phyloP scores from a whole-genome alignment of 352 stramenopile species.

The Pythium coloratum region DNA sequence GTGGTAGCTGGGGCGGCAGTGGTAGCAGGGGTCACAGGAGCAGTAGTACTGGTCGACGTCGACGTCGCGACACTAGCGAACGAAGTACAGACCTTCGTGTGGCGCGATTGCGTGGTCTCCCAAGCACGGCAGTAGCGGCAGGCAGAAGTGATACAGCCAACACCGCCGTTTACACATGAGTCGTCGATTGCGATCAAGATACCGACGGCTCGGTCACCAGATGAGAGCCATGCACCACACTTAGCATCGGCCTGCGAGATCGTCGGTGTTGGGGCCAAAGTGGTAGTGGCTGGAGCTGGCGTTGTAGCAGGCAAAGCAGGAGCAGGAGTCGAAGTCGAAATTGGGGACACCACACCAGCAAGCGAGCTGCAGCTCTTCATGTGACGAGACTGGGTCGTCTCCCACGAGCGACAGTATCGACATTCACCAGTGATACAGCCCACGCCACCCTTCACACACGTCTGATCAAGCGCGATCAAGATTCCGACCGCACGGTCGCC shows the following conservation, averaged over 20 bases:
- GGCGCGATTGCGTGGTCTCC: conserved; percentile 10
- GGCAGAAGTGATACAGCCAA: conserved; percentile 17
- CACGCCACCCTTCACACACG: conserved; percentile 17
- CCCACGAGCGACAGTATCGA: conserved; percentile 30
- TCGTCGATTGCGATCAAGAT: conserved; percentile 26
- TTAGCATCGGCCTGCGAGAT: too few species aligned
- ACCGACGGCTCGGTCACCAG: conserved; percentile 16
- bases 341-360: background rate
- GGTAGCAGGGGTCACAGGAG: too few species aligned
- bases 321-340: background rate
- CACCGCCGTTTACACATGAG: conserved; percentile 17
- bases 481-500: conserved; percentile 36
- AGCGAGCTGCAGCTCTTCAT: conserved; percentile 7
- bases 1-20: too few species aligned
- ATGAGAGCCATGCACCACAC: conserved; percentile 9
- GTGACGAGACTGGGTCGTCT: conserved; percentile 22
- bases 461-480: conserved; percentile 4
- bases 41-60: too few species aligned
- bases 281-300: too few species aligned
- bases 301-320: too few species aligned
- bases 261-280: too few species aligned
- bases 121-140: conserved; percentile 24
- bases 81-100: too few species aligned
- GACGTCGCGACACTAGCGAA: too few species aligned
- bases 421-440: conserved; percentile 19